Evolutionary conservation across 208 protist genomes (phyloP), one percentile per base, ranked within the genome.

Genomic region (Leishmania braziliensis): DNA sequence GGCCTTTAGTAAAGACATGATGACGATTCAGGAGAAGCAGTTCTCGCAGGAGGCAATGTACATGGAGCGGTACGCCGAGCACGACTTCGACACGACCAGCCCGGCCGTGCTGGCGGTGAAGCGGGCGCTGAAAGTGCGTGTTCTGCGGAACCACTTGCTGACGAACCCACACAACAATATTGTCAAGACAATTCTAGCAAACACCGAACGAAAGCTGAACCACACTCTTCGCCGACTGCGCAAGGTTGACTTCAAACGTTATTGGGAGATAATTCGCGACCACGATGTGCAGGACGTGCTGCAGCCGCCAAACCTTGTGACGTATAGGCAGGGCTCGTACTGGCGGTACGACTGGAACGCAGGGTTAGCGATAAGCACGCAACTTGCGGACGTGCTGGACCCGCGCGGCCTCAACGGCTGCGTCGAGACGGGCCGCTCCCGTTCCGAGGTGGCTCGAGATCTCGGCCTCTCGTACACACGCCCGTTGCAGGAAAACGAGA

Each of bases 101-200:
- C 92, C 92, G 39, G 93, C 95, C 0, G 95, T 97, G 65, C 75
- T 96, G 71, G 91, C 93, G 26, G 93, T 97, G 80, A 96, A 97
- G 81, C 89, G 88, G 0, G 93, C 95, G 26, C 86, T 98, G 74
- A 92, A 94, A 84, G 93, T 95, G 79, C 95, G 95, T 23, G 81
- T 92, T 1, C 80, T 98, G 70, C 93, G 95, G 70, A 98, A 98
- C 80, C 95, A 98, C 79, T 83, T 98, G 16, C 85, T 98, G 39
- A 97, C 93, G 12, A 98, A 98, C 82, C 95, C 95, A 18, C 93
- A 98, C 84, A 98, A 98, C 84, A 97, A 98, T 81, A 95, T 98
- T 77, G 89, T 95, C 58, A 98, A 98, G 87, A 92, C 88, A 5
- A 82, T 97, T 20, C 85, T 98, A 5, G 86, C 87, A 8, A 92